phyloP scores from a whole-genome alignment of 2,329 filamentous ascomycete genomes.

The Aspergillus pseudotamarii region DNA sequence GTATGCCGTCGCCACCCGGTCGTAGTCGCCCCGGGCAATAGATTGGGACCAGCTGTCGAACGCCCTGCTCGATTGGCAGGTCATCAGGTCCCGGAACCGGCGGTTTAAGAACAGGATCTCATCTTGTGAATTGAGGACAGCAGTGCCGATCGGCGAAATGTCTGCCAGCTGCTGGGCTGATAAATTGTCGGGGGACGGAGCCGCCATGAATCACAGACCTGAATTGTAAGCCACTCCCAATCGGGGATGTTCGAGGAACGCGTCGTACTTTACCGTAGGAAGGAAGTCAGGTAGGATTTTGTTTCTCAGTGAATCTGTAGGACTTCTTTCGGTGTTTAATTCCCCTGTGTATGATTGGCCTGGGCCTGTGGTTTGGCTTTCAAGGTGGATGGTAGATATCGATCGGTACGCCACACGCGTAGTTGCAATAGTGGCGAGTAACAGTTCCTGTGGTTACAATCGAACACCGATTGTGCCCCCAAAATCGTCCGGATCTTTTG shows the following conservation, averaged over 20 bases:
- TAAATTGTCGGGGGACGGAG: not conserved
- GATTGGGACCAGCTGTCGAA: constrained; percentile 22
- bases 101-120: constrained; percentile 24
- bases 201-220: not conserved
- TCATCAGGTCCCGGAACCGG: constrained; percentile 24
- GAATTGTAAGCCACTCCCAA: not conserved
- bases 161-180: constrained; percentile 32
- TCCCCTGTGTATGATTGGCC: not conserved
- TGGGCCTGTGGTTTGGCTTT: not conserved
- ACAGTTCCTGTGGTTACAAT: too few relatives aligned
- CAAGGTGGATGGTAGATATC: not conserved
- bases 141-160: constrained; percentile 27
- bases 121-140: constrained; percentile 24
- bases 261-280: not conserved
- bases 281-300: not conserved
- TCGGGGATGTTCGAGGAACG: not conserved
- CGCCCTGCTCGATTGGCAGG: constrained; percentile 4
- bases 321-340: not conserved
- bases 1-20: constrained; percentile 18
- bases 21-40: constrained; percentile 24
- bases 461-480: not conserved
- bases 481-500: not conserved
- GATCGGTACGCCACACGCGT: not conserved
- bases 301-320: not conserved
- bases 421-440: not conserved